Percentiles rank a stretch among this genome's conserved stretches.
Evolutionary conservation across 2,329 filamentous ascomycete species (phyloP).

Genomic region (Phialocephala subalpina): DNA sequence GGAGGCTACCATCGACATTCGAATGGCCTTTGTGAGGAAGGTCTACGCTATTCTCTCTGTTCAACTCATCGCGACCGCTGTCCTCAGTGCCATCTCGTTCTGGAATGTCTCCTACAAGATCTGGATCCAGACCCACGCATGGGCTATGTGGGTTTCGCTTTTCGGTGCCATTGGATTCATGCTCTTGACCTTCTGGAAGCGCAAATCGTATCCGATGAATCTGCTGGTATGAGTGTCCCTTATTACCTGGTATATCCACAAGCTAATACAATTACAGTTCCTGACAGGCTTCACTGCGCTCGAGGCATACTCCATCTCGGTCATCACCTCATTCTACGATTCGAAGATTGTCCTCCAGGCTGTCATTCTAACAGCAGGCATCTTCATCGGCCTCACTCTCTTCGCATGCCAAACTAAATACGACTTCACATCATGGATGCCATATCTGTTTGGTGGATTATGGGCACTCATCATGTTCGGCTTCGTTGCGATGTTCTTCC

Average conservation of each 20-base stretch:
- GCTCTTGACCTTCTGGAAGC: conserved; percentile 92
- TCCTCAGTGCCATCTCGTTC: conserved; percentile 85
- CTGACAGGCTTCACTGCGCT: conserved; percentile 80
- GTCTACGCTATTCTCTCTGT: conserved; percentile 98
- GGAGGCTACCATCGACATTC: conserved; percentile 93
- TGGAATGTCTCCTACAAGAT: conserved; percentile 78
- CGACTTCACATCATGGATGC: conserved; percentile 97
- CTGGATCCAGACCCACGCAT: conserved; percentile 88
- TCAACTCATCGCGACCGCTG: conserved; percentile 85
- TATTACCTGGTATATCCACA: too few relatives aligned
- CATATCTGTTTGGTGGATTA: conserved; percentile 88
- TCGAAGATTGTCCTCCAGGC: conserved; percentile 87
- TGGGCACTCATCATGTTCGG: conserved; percentile 94
- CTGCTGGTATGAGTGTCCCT: conserved; percentile 58
- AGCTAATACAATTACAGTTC: not conserved
- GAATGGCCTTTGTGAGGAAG: conserved; percentile 96
- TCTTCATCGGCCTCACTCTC: conserved; percentile 80
- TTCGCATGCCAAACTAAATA: conserved; percentile 99
- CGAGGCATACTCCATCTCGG: conserved; percentile 92
- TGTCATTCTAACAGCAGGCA: conserved; percentile 84
- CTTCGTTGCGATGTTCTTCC: conserved; percentile 92
- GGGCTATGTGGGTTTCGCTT: conserved; percentile 86
- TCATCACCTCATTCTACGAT: conserved; percentile 91
- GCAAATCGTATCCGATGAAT: conserved; percentile 94
- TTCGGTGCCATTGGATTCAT: conserved; percentile 86